phyloP scores from a whole-genome alignment of 139 green algal genomes.

The Chara braunii region DNA sequence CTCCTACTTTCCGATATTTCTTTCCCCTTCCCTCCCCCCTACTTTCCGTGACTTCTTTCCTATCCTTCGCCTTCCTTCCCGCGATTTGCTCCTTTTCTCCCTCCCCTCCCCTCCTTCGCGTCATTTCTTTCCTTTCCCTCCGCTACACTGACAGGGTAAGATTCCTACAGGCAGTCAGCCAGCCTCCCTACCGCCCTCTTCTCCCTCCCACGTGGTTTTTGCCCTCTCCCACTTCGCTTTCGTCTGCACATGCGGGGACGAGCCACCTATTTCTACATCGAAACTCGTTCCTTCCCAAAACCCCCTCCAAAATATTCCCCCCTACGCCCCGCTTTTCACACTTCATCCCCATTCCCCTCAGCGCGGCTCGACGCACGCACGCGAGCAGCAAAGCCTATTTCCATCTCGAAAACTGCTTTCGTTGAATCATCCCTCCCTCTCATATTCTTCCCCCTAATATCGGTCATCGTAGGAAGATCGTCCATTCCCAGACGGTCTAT shows the following conservation, averaged over 20 bases:
- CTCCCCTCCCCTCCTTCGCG: not conserved
- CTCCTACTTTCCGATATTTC: too few species aligned
- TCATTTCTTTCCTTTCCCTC: not conserved
- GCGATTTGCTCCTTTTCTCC: not conserved
- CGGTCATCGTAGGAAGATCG: slow-evolving; percentile 1
- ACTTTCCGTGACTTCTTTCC: not conserved
- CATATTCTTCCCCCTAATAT: not conserved
- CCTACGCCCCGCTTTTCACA: too few species aligned
- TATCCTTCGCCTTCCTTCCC: not conserved
- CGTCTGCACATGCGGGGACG: slow-evolving; percentile 4
- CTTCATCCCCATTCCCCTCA: slow-evolving; percentile 2
- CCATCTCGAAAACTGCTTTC: not conserved
- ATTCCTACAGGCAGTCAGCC: not conserved
- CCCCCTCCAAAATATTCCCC: too few species aligned
- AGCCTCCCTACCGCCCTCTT: not conserved
- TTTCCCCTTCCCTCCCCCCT: too few species aligned
- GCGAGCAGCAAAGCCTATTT: not conserved
- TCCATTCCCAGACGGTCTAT: slow-evolving; percentile 1
- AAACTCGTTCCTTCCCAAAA: too few species aligned
- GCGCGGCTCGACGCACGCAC: too few species aligned
- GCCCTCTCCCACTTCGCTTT: not conserved
- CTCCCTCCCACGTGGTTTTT: not conserved
- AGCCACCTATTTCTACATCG: not conserved
- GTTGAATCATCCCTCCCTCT: not conserved
- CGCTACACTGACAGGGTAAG: not conserved